Evolutionary conservation across 192 early-diverging fungal species (phyloP).

Genomic region (Coemansia sp.): DNA sequence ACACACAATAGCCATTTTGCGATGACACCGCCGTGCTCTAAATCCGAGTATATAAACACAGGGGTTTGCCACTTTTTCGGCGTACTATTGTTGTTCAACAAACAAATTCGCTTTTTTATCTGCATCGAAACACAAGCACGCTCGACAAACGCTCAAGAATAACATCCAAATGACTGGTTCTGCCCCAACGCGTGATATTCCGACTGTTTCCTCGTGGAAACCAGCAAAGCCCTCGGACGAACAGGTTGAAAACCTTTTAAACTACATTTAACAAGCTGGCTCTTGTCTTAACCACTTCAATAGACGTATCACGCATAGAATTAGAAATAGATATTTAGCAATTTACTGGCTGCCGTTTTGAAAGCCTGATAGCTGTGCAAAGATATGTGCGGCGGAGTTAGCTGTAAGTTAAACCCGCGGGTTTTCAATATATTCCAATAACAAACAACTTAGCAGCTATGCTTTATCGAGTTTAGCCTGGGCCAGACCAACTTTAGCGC

Average conservation of each 20-base stretch:
- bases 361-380: too few relatives aligned
- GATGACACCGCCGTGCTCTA: background rate
- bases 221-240: constrained; percentile 9
- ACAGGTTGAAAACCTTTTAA: constrained; percentile 9
- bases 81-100: background rate
- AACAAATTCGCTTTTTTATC: too few relatives aligned
- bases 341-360: too few relatives aligned
- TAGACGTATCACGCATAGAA: background rate
- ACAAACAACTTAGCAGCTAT: too few relatives aligned
- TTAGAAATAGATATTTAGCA: too few relatives aligned
- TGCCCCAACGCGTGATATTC: background rate
- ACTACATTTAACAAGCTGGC: constrained; percentile 1
- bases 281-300: background rate
- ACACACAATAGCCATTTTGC: background rate
- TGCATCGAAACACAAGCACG: too few relatives aligned
- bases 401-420: too few relatives aligned
- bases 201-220: background rate
- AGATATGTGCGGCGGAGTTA: too few relatives aligned
- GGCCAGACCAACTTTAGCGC: too few relatives aligned
- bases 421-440: too few relatives aligned
- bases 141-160: too few relatives aligned
- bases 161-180: background rate
- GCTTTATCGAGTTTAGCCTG: too few relatives aligned
- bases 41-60: background rate
- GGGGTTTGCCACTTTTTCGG: background rate